A percentile compares a stretch with the other conserved stretches of the same genome.
phyloP scores from a whole-genome alignment of 495 filamentous ascomycete genomes.

The Massariosphaeria phaeospora region DNA sequence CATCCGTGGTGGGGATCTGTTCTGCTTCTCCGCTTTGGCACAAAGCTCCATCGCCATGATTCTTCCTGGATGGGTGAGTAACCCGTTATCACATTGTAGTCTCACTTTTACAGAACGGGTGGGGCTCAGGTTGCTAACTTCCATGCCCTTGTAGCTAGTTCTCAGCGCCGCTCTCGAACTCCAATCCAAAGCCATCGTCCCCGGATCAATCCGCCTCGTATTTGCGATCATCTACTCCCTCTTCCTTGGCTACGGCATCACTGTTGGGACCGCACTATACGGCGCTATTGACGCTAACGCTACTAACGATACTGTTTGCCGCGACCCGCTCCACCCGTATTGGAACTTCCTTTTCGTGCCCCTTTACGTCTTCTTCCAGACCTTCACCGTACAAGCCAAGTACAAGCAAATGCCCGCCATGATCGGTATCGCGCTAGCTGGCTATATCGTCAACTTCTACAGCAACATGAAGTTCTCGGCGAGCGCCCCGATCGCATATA shows the following conservation, averaged over 20 bases:
- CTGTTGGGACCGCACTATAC: slow-evolving; percentile 85
- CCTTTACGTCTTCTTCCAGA: slow-evolving; percentile 76
- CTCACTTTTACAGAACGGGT: no score
- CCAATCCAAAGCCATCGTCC: slow-evolving; percentile 78
- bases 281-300: slow-evolving; percentile 74
- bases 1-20: slow-evolving; percentile 58
- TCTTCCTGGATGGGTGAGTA: slow-evolving; percentile 80
- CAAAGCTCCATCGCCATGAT: slow-evolving; percentile 91
- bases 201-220: slow-evolving; percentile 90
- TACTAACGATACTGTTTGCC: slow-evolving; percentile 67
- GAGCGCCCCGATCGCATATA: slow-evolving; percentile 77
- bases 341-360: slow-evolving; percentile 73
- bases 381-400: slow-evolving; percentile 76
- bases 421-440: slow-evolving; percentile 73
- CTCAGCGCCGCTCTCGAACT: slow-evolving; percentile 81
- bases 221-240: slow-evolving; percentile 94
- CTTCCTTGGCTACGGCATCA: slow-evolving; percentile 93
- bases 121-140: no score
- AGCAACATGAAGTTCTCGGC: slow-evolving; percentile 63
- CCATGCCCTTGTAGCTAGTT: no score
- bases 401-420: slow-evolving; percentile 86
- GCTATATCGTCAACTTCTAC: slow-evolving; percentile 86
- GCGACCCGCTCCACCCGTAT: slow-evolving; percentile 54
- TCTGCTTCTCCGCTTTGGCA: slow-evolving; percentile 90
- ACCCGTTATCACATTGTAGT: no score